Evolutionary conservation across 225 moss, liverwort and hornwort genomes (phyloP).

Genomic region (Anthoceros angustus): DNA sequence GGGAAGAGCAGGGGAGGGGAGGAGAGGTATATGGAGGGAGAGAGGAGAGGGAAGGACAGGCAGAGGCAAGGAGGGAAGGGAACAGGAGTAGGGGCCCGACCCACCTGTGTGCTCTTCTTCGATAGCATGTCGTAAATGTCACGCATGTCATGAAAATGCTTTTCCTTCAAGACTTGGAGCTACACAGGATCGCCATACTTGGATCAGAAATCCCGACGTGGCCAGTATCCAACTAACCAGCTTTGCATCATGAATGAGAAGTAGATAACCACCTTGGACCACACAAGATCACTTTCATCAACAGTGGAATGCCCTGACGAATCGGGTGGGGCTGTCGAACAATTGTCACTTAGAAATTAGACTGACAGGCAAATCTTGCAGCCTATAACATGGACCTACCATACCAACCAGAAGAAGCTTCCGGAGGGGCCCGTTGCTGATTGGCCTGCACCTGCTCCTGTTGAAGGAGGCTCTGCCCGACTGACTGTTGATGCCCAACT

Average conservation of each 20-base stretch:
- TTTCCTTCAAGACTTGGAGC: constrained; percentile 57
- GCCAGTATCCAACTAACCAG: no score
- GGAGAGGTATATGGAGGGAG: no score
- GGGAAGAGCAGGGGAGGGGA: no score
- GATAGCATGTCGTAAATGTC: constrained; percentile 45
- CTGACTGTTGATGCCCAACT: constrained; percentile 42
- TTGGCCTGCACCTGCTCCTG: constrained; percentile 10
- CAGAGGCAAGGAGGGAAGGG: no score
- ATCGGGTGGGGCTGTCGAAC: background rate
- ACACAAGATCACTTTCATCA: background rate
- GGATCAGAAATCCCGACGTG: background rate
- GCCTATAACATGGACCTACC: background rate
- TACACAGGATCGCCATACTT: constrained; percentile 3
- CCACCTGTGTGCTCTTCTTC: constrained; percentile 37
- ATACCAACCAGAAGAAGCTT: background rate
- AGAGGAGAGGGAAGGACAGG: no score
- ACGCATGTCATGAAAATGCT: constrained; percentile 42
- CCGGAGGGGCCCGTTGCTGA: constrained; percentile 13
- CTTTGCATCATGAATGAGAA: background rate
- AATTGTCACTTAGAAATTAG: background rate
- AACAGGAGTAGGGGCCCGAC: no score
- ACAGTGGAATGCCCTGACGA: background rate
- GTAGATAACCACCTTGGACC: background rate
- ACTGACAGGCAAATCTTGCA: no score
- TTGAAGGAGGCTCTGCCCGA: constrained; percentile 15